Conservation (phyloP, 2,329 filamentous ascomycete genomes). For the Cladosporium sp. region DNA sequence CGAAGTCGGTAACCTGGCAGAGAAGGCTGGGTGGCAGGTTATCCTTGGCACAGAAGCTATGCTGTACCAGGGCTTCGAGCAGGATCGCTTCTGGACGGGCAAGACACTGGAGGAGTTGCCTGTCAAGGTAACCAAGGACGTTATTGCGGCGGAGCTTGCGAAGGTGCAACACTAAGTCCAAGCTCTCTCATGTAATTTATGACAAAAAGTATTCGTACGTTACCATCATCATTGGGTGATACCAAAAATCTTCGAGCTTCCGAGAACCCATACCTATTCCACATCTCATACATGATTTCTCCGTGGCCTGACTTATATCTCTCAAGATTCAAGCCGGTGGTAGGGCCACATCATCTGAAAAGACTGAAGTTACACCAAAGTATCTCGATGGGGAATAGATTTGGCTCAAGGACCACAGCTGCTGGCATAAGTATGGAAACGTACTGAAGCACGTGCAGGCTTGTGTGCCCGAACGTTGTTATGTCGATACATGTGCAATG, state of each 20-base stretch:
- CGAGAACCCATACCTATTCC: no score
- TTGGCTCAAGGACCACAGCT: no score
- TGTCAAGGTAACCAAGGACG: constrained; percentile 55
- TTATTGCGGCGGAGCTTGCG: constrained; percentile 38
- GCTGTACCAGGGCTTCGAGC: constrained; percentile 56
- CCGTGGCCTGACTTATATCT: no score
- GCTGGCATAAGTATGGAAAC: no score
- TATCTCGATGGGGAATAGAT: no score
- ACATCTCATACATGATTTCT: no score
- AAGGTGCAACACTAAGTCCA: constrained; percentile 12
- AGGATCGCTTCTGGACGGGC: constrained; percentile 59
- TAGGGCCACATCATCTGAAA: no score
- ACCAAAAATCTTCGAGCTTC: no score
- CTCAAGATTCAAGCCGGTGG: no score
- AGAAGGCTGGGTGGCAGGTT: constrained; percentile 64
- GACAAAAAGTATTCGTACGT: not conserved
- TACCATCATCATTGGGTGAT: not conserved
- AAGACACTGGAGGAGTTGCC: constrained; percentile 55
- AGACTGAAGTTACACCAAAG: no score
- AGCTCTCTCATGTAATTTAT: not conserved
- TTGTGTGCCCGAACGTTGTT: no score
- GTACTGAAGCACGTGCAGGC: no score
- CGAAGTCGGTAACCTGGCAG: constrained; percentile 58
- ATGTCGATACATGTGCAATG: not conserved
- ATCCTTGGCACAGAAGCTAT: constrained; percentile 72